phyloP scores from a whole-genome alignment of 2,329 filamentous ascomycete species.

The Botryosphaeria dothidea region DNA sequence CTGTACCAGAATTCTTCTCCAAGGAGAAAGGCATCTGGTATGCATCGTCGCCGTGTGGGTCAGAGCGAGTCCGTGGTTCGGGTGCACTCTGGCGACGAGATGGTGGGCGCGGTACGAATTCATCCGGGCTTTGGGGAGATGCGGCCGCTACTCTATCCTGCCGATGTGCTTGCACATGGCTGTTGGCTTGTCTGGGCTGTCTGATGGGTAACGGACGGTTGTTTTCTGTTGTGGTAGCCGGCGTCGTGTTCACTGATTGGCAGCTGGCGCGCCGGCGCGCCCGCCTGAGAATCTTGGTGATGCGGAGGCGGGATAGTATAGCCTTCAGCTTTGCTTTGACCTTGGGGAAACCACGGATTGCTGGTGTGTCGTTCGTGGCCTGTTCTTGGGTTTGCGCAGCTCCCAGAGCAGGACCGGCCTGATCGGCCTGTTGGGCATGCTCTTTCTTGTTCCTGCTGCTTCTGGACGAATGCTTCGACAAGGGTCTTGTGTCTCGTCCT shows the following conservation, averaged over 20 bases:
- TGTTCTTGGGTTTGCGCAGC: neutral
- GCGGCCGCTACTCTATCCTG: neutral
- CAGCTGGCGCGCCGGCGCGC: neutral
- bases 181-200: neutral
- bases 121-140: neutral
- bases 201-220: neutral
- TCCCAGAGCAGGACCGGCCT: neutral
- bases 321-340: conserved; percentile 1
- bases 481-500: neutral
- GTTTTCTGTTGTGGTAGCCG: conserved; percentile 1
- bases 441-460: neutral
- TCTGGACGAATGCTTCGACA: conserved; percentile 3
- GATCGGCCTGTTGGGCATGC: neutral
- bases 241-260: neutral
- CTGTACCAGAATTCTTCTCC: neutral
- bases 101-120: neutral
- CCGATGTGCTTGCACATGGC: neutral
- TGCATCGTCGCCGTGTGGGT: neutral
- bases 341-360: too few relatives aligned
- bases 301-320: neutral
- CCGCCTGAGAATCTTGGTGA: neutral
- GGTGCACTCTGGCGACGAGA: conserved; percentile 7
- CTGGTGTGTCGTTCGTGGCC: neutral
- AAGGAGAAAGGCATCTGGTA: neutral
- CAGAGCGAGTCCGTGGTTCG: neutral